phyloP scores from a whole-genome alignment of 2,329 filamentous ascomycete species.

The Botrytis tulipae region DNA sequence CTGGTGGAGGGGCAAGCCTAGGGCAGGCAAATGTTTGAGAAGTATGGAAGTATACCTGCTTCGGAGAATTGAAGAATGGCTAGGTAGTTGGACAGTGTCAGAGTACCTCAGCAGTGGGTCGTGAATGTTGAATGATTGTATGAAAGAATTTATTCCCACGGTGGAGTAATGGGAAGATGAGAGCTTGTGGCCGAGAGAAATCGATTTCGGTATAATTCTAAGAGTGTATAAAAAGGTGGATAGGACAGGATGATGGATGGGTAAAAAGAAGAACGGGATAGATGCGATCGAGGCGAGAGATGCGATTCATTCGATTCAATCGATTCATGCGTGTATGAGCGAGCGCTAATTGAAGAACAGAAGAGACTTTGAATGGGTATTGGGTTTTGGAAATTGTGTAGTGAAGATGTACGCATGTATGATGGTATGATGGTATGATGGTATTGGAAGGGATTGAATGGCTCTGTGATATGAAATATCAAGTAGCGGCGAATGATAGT shows the following conservation, averaged over 20 bases:
- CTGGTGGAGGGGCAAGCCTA: conserved; percentile 10
- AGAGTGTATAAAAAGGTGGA: not conserved
- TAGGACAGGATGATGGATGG: no score
- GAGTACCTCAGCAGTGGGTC: conserved; percentile 3
- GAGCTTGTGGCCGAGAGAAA: not conserved
- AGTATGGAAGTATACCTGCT: conserved; percentile 8
- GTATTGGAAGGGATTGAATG: not conserved
- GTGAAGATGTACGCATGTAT: not conserved
- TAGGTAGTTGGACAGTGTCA: not conserved
- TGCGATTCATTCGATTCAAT: not conserved
- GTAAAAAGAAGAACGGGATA: not conserved
- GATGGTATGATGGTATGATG: not conserved
- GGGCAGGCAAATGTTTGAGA: conserved; percentile 2
- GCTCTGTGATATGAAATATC: not conserved
- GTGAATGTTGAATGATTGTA: not conserved
- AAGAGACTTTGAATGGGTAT: not conserved
- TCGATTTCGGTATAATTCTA: not conserved
- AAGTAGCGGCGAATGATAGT: not conserved
- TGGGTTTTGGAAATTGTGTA: not conserved
- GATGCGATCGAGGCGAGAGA: not conserved
- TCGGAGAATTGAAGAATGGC: not conserved
- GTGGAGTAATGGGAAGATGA: not conserved
- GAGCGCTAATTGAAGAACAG: not conserved
- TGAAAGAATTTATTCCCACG: not conserved
- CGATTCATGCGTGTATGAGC: not conserved